Base-by-base conservation (phyloP, 2,329 filamentous ascomycete species). In the Talaromyces amestolkiae region DNA sequence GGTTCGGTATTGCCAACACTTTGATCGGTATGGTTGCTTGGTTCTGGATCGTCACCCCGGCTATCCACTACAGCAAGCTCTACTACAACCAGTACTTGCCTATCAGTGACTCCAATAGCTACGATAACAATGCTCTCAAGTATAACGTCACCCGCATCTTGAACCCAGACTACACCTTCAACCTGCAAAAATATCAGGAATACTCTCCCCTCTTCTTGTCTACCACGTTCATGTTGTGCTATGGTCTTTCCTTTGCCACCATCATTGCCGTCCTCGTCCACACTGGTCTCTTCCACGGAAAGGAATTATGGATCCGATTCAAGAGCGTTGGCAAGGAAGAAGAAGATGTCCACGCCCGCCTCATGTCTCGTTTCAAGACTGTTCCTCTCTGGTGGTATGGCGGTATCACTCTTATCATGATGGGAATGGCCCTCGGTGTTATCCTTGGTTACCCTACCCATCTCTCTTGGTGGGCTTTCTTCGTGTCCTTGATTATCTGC, bases 1-100 rank as follows among this genome's bases (percentile, higher is more conserved):
- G 88, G 87, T 86, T 89, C 73, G 89, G 89, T 9, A 91, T 91
- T 68, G 88, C 87, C 65, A 92, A 92, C 72, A 91, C 88, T 0
- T 75, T 90, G 47, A 85, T 91, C 39, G 89, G 89, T 17, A 85
- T 91, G 33, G 80, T 90, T 1, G 31, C 84, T 1, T 91, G 90
- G 72, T 91, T 86, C 72, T 83, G 91, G 65, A 75, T 90, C n/a
- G 76, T 83, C 3, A 81, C 85, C 1, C 80, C 84, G 0, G 78
- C 83, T 5, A 77, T 92, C 19, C 89, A 92, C 73, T 93, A 88
- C 72, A 84, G 81, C 7, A 86, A 87, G 10, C 78, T 82, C 0
- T 92, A 88, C 86, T 91, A 88, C 70, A 82, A 82, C 3, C 75
- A 84, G 65, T 91, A 85, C 71, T 75, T 91, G 13, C 88, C 89